Conservation (phyloP, 148 eudicot genomes). For the Rhododendron ovatum region DNA sequence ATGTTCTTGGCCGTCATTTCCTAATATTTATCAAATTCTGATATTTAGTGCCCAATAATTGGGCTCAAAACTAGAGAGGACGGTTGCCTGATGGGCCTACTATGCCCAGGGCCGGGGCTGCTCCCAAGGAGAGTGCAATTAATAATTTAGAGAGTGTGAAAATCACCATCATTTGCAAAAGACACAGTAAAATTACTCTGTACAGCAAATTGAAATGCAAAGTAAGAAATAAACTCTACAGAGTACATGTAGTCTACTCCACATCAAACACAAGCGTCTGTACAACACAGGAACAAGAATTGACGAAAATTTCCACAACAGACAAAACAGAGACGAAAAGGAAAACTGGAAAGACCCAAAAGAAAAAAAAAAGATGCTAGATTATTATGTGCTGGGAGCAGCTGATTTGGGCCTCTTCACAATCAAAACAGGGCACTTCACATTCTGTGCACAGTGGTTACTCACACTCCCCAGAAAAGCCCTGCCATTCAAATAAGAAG, state of each 20-base stretch:
- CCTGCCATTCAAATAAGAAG: constrained; percentile 27
- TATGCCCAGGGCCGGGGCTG: no score
- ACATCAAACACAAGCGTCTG: neutral
- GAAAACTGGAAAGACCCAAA: neutral
- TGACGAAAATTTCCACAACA: neutral
- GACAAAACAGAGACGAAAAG: neutral
- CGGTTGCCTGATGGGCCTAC: no score
- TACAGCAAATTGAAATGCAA: neutral
- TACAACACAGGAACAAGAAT: neutral
- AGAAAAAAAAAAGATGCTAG: neutral
- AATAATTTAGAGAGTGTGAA: no score
- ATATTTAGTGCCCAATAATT: no score
- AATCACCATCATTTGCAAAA: neutral
- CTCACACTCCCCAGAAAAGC: constrained; percentile 72
- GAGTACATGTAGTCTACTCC: neutral
- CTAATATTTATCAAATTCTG: no score
- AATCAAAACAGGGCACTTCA: constrained; percentile 65
- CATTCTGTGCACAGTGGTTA: constrained; percentile 67
- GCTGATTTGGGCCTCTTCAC: constrained; percentile 62
- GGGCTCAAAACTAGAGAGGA: no score
- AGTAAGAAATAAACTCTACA: neutral
- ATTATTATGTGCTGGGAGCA: neutral
- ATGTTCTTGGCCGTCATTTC: no score
- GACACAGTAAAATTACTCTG: neutral
- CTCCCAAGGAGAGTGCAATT: no score